Base-by-base conservation (phyloP, 2,329 filamentous ascomycete genomes). In the Colletotrichum incanum region DNA sequence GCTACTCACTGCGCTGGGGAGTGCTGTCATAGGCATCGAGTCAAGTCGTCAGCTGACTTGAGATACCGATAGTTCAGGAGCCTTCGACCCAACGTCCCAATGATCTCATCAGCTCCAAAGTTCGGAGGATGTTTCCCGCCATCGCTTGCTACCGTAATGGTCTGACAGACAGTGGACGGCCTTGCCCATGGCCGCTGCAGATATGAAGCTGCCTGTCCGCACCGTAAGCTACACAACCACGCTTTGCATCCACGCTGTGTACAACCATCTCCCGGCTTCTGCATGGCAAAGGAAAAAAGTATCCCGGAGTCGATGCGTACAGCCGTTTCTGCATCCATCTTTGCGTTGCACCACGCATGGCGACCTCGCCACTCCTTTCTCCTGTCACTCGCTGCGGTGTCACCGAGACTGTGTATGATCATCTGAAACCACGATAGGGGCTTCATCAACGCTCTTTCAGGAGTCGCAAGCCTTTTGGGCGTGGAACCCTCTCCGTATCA, bases 291-390 rank as follows among this genome's bases (percentile, higher is more conserved):
- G 76, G 76, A 78, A 76, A 76, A 64, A 73, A 73, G 74, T 58
- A 67, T 73, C 79, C 80, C 80, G 79, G 79, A 79, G 78, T 80
- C 79, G 75, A 78, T 79, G 81, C 79, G 78, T 74, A 80, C 77
- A 80, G 75, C 80, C 80, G 80, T 64, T 72, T 59, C 69, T 49
- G 63, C 65, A 65, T 76, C 74, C 75, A 52, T 45, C 76, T 73
- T 72, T 65, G 74, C 73, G 77, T 77, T 72, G 67, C 75, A 77
- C 77, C 66, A 31, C 61, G 65, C 65, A 72, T 70, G 70, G 62
- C 68, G 61, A 73, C 58, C 65, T 73, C 64, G 68, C 73, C 71
- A 64, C 73, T 67, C 18, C 41, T 72, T 55, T 77, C 73, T 74
- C 78, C 78, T 80, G 78, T 79, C 78, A 80, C 78, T 77, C 76